Evolutionary conservation across 352 stramenopile species (phyloP).

Genomic region (Pythium sp.): DNA sequence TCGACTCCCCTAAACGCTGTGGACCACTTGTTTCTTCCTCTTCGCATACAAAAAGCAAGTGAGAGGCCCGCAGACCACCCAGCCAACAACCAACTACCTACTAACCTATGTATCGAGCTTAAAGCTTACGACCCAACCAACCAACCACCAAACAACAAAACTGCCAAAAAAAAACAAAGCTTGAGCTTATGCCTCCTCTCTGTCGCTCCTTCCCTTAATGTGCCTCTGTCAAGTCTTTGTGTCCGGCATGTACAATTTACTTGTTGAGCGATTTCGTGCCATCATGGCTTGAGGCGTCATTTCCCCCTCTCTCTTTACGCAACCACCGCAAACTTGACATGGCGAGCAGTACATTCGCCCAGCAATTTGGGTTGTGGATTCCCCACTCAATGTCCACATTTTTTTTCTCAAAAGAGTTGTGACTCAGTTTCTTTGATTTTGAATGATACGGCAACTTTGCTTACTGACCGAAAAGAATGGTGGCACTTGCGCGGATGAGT

Average conservation of each 20-base stretch:
- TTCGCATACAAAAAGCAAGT: background rate
- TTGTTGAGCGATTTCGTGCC: background rate
- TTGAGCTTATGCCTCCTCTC: too few species aligned
- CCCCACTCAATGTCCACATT: too few species aligned
- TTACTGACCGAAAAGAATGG: too few species aligned
- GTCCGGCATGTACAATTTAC: too few species aligned
- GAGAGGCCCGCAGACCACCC: background rate
- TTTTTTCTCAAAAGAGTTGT: background rate
- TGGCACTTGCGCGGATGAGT: too few species aligned
- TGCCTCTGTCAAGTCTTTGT: background rate
- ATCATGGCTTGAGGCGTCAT: background rate
- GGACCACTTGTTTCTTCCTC: background rate
- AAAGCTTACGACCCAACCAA: background rate
- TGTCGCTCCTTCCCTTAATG: background rate
- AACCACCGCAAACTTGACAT: background rate
- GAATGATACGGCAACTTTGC: background rate
- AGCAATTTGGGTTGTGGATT: background rate
- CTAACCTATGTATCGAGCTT: too few species aligned
- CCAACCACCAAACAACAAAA: background rate
- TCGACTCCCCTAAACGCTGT: background rate
- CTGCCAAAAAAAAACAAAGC: background rate
- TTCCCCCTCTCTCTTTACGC: background rate
- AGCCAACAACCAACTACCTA: slow-evolving; percentile 3
- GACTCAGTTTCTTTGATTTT: background rate
- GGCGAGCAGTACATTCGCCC: background rate